Evolutionary conservation across 768 basidiomycete genomes (phyloP), one percentile per base, ranked within the genome.

Genomic region (Brasilioporus rufonigricans): DNA sequence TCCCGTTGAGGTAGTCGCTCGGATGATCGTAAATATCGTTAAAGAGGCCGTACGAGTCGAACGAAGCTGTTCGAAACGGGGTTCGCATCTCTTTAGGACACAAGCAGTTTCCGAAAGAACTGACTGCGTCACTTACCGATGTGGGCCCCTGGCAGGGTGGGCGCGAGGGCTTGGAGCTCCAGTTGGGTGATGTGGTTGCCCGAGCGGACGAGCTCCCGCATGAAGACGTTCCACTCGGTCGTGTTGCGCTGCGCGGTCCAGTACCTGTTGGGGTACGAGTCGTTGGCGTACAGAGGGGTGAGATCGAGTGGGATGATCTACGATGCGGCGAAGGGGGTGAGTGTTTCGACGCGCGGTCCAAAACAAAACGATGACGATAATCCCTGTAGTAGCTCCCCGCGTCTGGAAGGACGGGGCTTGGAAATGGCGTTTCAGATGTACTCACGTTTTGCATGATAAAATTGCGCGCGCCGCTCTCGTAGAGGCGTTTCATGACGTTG

Each of bases 391-490:
- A n/a, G n/a, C n/a, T n/a, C n/a, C n/a, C n/a, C n/a, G n/a, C n/a
- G n/a, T n/a, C n/a, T n/a, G n/a, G n/a, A n/a, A n/a, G n/a, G n/a
- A n/a, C n/a, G n/a, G n/a, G n/a, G n/a, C n/a, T n/a, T n/a, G n/a
- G n/a, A n/a, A n/a, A n/a, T n/a, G n/a, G n/a, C n/a, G n/a, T n/a
- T n/a, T n/a, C n/a, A n/a, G n/a, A n/a, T n/a, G n/a, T n/a, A 51
- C 81, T 68, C 56, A 85, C 86, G 59, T 86, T 87, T 58, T 85
- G 83, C 73, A 87, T 83, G 47, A 87, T 65, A 62, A 87, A 86
- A 61, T 87, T 85, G 43, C 85, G 74, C 4, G 83, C 85, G 6
- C 86, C 86, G 46, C 68, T 76, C 12, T 76, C 63, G 61, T 86
- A 85, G 36, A 87, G 61, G 1, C 71, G 71, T 56, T 76, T 80